Conservation (phyloP, 1,284 basidiomycete genomes). For the Tetrapyrgos nigripes region DNA sequence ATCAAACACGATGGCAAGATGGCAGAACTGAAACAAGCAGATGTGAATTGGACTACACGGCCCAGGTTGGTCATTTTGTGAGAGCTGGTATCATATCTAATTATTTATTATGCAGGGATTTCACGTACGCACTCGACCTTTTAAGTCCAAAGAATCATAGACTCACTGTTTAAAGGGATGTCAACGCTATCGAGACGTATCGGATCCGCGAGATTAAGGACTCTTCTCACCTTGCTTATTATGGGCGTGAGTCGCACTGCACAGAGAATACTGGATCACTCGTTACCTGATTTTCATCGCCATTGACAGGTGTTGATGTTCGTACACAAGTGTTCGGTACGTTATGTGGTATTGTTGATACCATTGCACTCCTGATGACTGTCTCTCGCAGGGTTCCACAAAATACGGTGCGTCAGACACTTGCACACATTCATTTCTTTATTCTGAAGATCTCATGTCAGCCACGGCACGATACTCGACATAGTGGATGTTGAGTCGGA, state of each 20-base stretch:
- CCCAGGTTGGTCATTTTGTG: slow-evolving; percentile 57
- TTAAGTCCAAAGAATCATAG: background rate
- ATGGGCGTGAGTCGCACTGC: slow-evolving; percentile 63
- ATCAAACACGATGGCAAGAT: slow-evolving; percentile 82
- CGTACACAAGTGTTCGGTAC: slow-evolving; percentile 79
- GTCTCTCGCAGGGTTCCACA: slow-evolving; percentile 54
- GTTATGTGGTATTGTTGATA: slow-evolving; percentile 23
- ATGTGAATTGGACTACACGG: slow-evolving; percentile 87
- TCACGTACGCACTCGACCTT: slow-evolving; percentile 57
- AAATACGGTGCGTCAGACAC: slow-evolving; percentile 57
- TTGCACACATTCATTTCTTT: background rate
- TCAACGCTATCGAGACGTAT: slow-evolving; percentile 81
- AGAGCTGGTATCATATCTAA: background rate
- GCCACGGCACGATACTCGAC: slow-evolving; percentile 76
- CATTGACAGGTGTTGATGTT: slow-evolving; percentile 68
- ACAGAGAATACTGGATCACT: background rate
- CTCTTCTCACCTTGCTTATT: slow-evolving; percentile 68
- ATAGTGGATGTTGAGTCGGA: slow-evolving; percentile 82
- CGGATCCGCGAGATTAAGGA: slow-evolving; percentile 76
- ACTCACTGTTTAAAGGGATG: slow-evolving; percentile 56
- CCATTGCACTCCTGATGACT: background rate
- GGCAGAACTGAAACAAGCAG: slow-evolving; percentile 73
- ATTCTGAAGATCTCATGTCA: slow-evolving; percentile 29
- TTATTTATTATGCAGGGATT: slow-evolving; percentile 56
- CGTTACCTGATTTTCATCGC: background rate